These are phyloP conservation scores for Dioscorea zingiberensis DNA, from an alignment of 106 monocot species.

Conservation along the genomic window DNA sequence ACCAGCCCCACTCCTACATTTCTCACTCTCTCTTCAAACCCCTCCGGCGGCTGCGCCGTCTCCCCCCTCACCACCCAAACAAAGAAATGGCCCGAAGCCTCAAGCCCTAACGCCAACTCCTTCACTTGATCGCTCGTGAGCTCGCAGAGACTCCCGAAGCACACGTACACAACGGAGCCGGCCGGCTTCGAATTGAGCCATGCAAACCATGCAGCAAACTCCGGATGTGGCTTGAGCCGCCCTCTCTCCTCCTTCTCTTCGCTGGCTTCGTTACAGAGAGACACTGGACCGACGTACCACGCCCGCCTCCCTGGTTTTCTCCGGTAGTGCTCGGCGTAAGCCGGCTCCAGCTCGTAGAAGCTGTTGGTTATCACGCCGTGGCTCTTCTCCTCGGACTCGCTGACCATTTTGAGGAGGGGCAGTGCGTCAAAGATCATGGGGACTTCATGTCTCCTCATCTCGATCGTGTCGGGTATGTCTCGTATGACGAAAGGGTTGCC, in stretches of 20 bases:
- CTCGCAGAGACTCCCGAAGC: conserved; percentile 1
- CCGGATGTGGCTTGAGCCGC: neutral
- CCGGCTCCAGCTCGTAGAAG: conserved; percentile 7
- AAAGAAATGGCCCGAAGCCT: neutral
- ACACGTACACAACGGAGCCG: conserved; percentile 10
- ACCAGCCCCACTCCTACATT: neutral
- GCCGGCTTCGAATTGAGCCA: conserved; percentile 10
- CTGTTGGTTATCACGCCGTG: neutral
- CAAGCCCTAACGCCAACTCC: conserved; percentile 3
- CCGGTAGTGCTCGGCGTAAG: neutral
- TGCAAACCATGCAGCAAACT: neutral
- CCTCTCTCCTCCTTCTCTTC: neutral
- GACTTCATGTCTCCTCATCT: neutral
- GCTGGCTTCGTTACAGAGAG: neutral
- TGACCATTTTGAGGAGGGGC: neutral
- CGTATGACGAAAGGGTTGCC: neutral
- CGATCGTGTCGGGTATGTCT: neutral
- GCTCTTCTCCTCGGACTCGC: neutral
- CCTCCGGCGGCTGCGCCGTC: neutral
- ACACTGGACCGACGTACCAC: neutral
- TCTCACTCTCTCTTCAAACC: neutral
- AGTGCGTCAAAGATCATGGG: neutral
- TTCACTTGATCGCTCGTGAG: neutral
- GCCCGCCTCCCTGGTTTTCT: neutral
- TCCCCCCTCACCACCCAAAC: neutral